phyloP scores from a whole-genome alignment of 2,329 filamentous ascomycete genomes.

The Claviceps digitariae region DNA sequence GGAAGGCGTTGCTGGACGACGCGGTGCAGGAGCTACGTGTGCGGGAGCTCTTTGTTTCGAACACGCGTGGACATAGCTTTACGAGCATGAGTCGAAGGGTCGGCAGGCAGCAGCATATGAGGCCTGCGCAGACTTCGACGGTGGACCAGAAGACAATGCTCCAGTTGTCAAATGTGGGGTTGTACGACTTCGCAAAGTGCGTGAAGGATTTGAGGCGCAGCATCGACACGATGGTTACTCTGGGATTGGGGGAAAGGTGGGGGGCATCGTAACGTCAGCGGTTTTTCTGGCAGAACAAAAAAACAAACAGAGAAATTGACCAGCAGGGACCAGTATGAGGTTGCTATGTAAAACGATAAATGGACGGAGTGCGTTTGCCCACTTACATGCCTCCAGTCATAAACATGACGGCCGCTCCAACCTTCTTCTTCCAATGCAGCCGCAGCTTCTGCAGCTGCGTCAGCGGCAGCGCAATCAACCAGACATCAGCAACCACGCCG shows the following conservation, averaged over 20 bases:
- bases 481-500: constrained; percentile 31
- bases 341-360: too few relatives aligned
- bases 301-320: too few relatives aligned
- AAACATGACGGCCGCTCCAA: constrained; percentile 28
- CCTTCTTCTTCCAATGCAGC: constrained; percentile 13
- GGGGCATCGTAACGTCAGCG: neutral
- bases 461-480: constrained; percentile 31
- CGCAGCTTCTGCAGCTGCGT: constrained; percentile 23
- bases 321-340: too few relatives aligned
- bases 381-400: constrained; percentile 23
- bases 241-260: neutral
- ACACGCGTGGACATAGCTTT: neutral
- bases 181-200: constrained; percentile 11
- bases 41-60: neutral
- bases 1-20: constrained; percentile 2
- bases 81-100: constrained; percentile 13
- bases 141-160: constrained; percentile 12
- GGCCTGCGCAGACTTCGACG: constrained; percentile 13
- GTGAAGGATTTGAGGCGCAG: constrained; percentile 12
- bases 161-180: constrained; percentile 14
- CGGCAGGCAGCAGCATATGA: constrained; percentile 16
- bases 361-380: too few relatives aligned
- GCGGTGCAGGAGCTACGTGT: neutral
- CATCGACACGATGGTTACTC: constrained; percentile 13
- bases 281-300: too few relatives aligned